phyloP scores from a whole-genome alignment of 2,329 filamentous ascomycete species.

The Chaetomium strumarium region DNA sequence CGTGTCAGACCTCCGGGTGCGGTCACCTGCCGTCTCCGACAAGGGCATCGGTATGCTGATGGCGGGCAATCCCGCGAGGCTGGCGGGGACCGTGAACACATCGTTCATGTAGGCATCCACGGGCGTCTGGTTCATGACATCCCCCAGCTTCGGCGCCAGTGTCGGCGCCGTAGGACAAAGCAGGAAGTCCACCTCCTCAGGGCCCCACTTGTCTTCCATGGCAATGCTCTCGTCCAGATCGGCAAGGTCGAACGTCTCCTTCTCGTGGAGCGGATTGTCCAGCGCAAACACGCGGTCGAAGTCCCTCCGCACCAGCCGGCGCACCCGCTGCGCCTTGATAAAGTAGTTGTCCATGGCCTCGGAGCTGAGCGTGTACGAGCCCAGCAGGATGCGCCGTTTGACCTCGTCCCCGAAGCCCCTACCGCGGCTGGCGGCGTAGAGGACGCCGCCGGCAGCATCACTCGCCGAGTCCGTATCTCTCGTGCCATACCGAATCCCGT shows the following conservation, averaged over 20 bases:
- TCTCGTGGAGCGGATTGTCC: constrained; percentile 58
- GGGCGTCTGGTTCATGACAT: constrained; percentile 38
- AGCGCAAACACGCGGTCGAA: constrained; percentile 74
- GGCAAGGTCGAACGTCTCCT: constrained; percentile 46
- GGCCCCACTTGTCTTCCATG: constrained; percentile 51
- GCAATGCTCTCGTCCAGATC: constrained; percentile 50
- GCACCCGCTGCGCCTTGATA: constrained; percentile 82
- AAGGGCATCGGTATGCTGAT: constrained; percentile 68
- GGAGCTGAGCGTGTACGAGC: constrained; percentile 84
- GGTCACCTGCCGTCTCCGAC: constrained; percentile 26
- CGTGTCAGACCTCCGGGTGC: constrained; percentile 30
- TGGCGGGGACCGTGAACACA: constrained; percentile 92
- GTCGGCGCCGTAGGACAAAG: constrained; percentile 79
- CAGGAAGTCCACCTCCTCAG: constrained; percentile 72
- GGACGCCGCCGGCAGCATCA: constrained; percentile 53
- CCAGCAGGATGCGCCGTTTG: constrained; percentile 77
- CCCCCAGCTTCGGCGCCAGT: constrained; percentile 42
- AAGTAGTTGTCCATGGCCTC: constrained; percentile 96
- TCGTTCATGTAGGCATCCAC: constrained; percentile 88
- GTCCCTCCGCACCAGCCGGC: constrained; percentile 75
- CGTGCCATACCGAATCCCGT: constrained; percentile 86
- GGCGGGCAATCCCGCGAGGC: constrained; percentile 82
- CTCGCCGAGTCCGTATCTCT: constrained; percentile 32
- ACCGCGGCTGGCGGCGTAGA: constrained; percentile 73
- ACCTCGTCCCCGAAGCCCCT: constrained; percentile 79